Base-by-base conservation (phyloP, 768 basidiomycete genomes). In the Kwoniella newhampshirensis region DNA sequence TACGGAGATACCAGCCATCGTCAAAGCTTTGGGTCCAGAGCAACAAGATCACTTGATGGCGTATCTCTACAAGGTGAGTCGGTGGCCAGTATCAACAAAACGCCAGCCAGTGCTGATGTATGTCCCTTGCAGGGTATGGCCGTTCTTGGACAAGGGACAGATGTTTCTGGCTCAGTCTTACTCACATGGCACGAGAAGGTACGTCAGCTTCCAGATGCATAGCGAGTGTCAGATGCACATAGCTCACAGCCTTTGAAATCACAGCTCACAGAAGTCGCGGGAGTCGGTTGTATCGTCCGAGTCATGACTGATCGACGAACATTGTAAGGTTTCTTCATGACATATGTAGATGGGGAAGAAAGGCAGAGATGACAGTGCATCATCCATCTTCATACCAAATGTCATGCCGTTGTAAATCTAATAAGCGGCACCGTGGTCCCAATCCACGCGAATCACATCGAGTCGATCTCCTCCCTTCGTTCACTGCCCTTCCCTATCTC, bases 171-270 rank as follows among this genome's bases (percentile, higher is more conserved):
- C 40, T 85, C 84, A 61, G 84, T 86, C 35, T 77, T 87, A 32
- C 76, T 94, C 39, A 88, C 86, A 13, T 97, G 94, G 94, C 94
- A 98, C 72, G 92, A 96, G 77, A 96, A 94, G 87, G 92, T 92
- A 46, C 21, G 82, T 73, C 26, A 2, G 50, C 5, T 35, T 25
- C 15, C 25, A 30, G 9, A 18, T 18, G 21, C 27, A 27, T 18
- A 26, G 15, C 44, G 13, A 11, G 13, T 23, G 13, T 15, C 26
- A 6, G 44, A n/a, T 23, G 17, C 9, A 12, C 6, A 46, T 42
- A 26, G 13, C 47, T 12, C n/a, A n/a, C n/a, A n/a, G 15, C 11
- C 27, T 32, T 25, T 39, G 44, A 27, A 18, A 4, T 30, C 11
- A 30, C 66, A 97, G 92, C 79, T 97, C 74, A 92, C 91, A 13